Base-by-base conservation (phyloP, 106 monocot species). In the Posidonia australis region DNA sequence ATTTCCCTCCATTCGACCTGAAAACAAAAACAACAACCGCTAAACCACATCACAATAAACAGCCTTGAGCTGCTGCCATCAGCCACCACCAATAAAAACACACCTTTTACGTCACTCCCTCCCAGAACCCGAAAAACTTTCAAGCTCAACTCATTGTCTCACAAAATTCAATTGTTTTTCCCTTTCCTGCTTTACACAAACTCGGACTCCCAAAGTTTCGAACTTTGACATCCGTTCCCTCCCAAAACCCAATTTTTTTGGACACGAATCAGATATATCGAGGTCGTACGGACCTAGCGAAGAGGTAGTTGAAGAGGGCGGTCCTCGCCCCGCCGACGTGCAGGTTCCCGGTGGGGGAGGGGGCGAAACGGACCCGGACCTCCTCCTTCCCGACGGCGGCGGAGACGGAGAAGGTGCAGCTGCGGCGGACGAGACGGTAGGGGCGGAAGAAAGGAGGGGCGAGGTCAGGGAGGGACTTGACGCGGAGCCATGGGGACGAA, bases 321-420 rank as follows among this genome's bases (percentile, higher is more conserved):
- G 84, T 88, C 54, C 88, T 73, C 3, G 88, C 88, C 0, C 88
- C 88, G 10, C 88, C 84, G 36, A 88, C 88, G 51, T 88, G 88
- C 1, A 84, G 70, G 63, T 88, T 88, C 27, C 88, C 88, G 18
- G 88, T 88, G 2, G 81, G 88, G 26, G 88, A 88, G 10, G 88
- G 88, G 22, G 88, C 81, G 42, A 88, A 88, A 14, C 83, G 80
- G 28, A 88, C 88, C 28, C 88, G 81, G 14, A 88, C 84, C 67
- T 84, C 78, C 13, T 69, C 82, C 10, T 55, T 67, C 6, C 31
- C 67, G n/a, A 71, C 55, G 46, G 82, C 68, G 44, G 76, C 55
- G 26, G 65, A 56, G 17, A 71, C 60, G 12, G 82, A 56, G 59
- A 77, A 73, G n/a, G 30, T 24, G n/a, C 79, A 44, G 51, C 73